Percentiles rank a stretch among this genome's conserved stretches.
phyloP scores from a whole-genome alignment of 345 rosid species.

The Rhodamnia rubescens region DNA sequence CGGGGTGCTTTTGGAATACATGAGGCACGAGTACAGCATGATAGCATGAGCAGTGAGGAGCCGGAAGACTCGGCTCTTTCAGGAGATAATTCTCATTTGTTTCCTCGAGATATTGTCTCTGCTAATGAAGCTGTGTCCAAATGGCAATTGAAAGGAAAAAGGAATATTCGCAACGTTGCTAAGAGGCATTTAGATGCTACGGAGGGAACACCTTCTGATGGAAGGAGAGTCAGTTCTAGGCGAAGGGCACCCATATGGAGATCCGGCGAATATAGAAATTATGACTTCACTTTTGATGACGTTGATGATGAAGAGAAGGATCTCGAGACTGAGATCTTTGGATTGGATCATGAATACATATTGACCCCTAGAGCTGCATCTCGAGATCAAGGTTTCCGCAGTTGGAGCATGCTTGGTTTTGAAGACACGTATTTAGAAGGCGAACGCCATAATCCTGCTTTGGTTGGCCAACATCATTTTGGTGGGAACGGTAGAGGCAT shows the following conservation, averaged over 20 bases:
- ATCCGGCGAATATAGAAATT: slow-evolving; percentile 15
- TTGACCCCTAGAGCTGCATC: slow-evolving; percentile 26
- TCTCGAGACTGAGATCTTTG: slow-evolving; percentile 23
- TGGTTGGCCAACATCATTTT: slow-evolving; percentile 21
- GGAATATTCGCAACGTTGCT: slow-evolving; percentile 60
- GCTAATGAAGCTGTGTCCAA: slow-evolving; percentile 63
- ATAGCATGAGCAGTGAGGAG: slow-evolving; percentile 72
- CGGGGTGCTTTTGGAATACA: slow-evolving; percentile 24
- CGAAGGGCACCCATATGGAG: slow-evolving; percentile 32
- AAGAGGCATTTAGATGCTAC: slow-evolving; percentile 33
- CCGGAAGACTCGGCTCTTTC: slow-evolving; percentile 60
- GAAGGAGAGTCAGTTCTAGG: slow-evolving; percentile 24
- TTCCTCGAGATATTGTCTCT: slow-evolving; percentile 33
- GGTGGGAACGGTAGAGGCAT: slow-evolving; percentile 33
- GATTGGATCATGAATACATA: slow-evolving; percentile 24
- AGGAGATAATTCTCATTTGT: slow-evolving; percentile 43
- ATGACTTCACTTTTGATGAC: slow-evolving; percentile 20
- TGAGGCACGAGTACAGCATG: slow-evolving; percentile 33
- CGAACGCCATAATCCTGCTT: slow-evolving; percentile 27
- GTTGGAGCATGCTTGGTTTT: slow-evolving; percentile 35
- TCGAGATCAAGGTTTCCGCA: slow-evolving; percentile 23
- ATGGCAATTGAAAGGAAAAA: slow-evolving; percentile 89
- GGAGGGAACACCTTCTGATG: slow-evolving; percentile 24
- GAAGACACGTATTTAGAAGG: slow-evolving; percentile 45
- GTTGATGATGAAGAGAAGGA: slow-evolving; percentile 37